Conservation (phyloP, 2,329 filamentous ascomycete genomes). For the Fusarium chlamydosporum region DNA sequence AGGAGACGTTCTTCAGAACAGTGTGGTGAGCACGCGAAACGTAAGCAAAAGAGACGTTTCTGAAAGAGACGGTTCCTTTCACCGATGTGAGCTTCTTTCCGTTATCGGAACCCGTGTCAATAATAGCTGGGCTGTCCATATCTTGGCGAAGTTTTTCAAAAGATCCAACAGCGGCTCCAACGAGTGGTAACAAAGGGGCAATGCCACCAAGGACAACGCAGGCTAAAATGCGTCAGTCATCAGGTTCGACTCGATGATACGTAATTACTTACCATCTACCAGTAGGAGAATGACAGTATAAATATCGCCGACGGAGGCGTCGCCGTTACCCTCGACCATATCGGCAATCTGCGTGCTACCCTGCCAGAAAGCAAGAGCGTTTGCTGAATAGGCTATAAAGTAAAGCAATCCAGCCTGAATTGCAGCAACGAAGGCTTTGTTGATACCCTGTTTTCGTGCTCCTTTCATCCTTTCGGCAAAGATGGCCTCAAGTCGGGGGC, state of each 20-base stretch:
- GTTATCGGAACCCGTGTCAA: conserved; percentile 59
- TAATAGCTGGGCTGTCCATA: conserved; percentile 65
- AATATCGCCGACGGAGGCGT: conserved; percentile 62
- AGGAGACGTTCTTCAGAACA: conserved; percentile 61
- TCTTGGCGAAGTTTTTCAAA: conserved; percentile 71
- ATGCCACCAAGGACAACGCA: conserved; percentile 74
- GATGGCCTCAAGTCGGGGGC: conserved; percentile 69
- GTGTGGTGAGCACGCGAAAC: conserved; percentile 59
- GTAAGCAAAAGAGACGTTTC: conserved; percentile 62
- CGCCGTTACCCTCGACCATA: conserved; percentile 54
- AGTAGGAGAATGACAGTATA: conserved; percentile 76
- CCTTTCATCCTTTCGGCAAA: conserved; percentile 67
- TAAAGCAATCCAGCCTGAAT: conserved; percentile 73
- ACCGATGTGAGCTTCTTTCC: conserved; percentile 61
- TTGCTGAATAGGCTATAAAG: conserved; percentile 77
- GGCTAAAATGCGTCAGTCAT: conserved; percentile 54
- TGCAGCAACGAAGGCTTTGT: conserved; percentile 70
- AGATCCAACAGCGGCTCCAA: conserved; percentile 69
- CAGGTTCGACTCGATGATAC: neutral
- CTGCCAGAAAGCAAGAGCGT: conserved; percentile 77
- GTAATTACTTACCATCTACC: conserved; percentile 64
- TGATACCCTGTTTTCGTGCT: conserved; percentile 67
- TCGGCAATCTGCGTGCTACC: conserved; percentile 68
- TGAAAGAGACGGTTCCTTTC: conserved; percentile 57
- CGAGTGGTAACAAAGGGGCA: conserved; percentile 73